These are phyloP conservation scores for Westerdykella sp. DNA, from an alignment of 2,329 filamentous ascomycete species.

Conservation along the genomic window DNA sequence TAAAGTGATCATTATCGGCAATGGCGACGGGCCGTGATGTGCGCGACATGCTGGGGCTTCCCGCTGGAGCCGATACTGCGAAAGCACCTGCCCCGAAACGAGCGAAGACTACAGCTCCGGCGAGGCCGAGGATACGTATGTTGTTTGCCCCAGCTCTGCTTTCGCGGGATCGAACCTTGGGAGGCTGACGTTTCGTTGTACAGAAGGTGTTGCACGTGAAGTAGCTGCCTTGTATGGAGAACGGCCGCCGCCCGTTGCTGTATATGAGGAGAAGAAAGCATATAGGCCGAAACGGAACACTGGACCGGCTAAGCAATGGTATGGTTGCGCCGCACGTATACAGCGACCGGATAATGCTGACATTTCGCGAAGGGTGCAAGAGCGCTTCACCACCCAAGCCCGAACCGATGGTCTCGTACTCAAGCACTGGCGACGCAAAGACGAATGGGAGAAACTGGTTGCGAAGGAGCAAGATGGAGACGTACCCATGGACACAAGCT, in stretches of 20 bases:
- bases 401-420: constrained; percentile 65
- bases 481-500: constrained; percentile 26
- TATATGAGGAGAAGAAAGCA: constrained; percentile 37
- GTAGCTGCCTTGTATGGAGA: constrained; percentile 38
- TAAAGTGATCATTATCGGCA: constrained; percentile 5
- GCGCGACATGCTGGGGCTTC: constrained; percentile 80
- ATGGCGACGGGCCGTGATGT: constrained; percentile 54
- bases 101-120: constrained; percentile 49
- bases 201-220: constrained; percentile 38
- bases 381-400: constrained; percentile 69
- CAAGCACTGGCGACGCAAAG: constrained; percentile 72
- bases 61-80: constrained; percentile 46
- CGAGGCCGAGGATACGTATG: constrained; percentile 50
- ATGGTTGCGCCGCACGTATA: constrained; percentile 6
- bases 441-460: constrained; percentile 28
- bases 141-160: constrained; percentile 5
- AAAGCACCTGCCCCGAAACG: constrained; percentile 61
- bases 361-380: constrained; percentile 16
- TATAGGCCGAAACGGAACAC: constrained; percentile 36
- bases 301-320: constrained; percentile 37
- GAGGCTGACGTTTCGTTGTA: constrained; percentile 11
- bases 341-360: constrained; percentile 7
- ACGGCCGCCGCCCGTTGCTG: constrained; percentile 36
- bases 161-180: not conserved
- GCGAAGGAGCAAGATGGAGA: constrained; percentile 22